Conservation (phyloP, 2,329 filamentous ascomycete genomes). For the Colletotrichum horii region DNA sequence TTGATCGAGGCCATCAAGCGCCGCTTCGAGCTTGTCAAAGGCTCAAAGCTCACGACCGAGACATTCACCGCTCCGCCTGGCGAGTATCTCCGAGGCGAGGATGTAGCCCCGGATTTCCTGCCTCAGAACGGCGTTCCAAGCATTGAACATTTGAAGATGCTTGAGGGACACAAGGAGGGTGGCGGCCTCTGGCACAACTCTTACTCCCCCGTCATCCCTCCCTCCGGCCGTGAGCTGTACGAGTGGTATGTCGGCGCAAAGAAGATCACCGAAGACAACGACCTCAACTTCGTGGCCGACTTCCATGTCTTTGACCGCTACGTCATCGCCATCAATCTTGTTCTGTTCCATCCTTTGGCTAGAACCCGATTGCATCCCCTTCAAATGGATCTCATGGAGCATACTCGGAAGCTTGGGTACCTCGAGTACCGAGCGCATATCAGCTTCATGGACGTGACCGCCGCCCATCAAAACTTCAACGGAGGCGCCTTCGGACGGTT, state of each 20-base stretch:
- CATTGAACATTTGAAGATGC: not conserved
- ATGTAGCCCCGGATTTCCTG: not conserved
- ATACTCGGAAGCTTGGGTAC: not conserved
- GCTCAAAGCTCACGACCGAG: not conserved
- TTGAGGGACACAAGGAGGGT: not conserved
- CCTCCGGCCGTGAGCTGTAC: not conserved
- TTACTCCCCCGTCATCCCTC: not conserved
- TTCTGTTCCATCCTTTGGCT: not conserved
- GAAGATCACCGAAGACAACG: not conserved
- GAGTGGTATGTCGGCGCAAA: not conserved
- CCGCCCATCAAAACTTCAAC: constrained; percentile 43
- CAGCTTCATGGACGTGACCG: constrained; percentile 35
- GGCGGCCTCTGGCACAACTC: not conserved
- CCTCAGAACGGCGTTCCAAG: constrained; percentile 8
- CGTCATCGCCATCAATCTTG: constrained; percentile 8
- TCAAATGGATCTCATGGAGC: constrained; percentile 24
- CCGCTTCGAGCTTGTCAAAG: not conserved
- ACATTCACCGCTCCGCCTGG: not conserved
- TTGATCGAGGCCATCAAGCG: constrained; percentile 1
- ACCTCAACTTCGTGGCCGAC: constrained; percentile 15
- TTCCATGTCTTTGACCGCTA: constrained; percentile 22
- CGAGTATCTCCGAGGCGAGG: not conserved
- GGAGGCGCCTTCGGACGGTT: constrained; percentile 42
- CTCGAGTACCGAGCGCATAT: not conserved
- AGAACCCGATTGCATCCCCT: not conserved